Evolutionary conservation across 164 flowering plant species (phyloP).

Genomic region (Vitis vinifera): ASM3070453v1 NC_081813.1:17407001-17407500

Average conservation of each 20-base stretch:
- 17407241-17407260: conserved; percentile 83
- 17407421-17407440: conserved; percentile 64
- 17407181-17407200: conserved; percentile 26
- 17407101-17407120: background rate
- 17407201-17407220: conserved; percentile 29
- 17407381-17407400: conserved; percentile 99
- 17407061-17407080: too few species aligned
- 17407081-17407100: too few species aligned
- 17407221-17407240: conserved; percentile 77
- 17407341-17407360: conserved; percentile 19
- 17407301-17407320: background rate
- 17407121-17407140: conserved; percentile 8
- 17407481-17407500: conserved; percentile 90
- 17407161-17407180: conserved; percentile 34
- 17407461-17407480: conserved; percentile 94
- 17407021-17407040: too few species aligned
- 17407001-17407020: too few species aligned
- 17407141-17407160: conserved; percentile 13
- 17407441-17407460: conserved; percentile 90
- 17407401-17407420: conserved; percentile 90
- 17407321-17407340: background rate
- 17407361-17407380: conserved; percentile 81
- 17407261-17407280: conserved; percentile 84
- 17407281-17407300: conserved; percentile 94
- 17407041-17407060: too few species aligned